Conservation (phyloP, 352 stramenopile species). For the Phytophthora sp. region DNA sequence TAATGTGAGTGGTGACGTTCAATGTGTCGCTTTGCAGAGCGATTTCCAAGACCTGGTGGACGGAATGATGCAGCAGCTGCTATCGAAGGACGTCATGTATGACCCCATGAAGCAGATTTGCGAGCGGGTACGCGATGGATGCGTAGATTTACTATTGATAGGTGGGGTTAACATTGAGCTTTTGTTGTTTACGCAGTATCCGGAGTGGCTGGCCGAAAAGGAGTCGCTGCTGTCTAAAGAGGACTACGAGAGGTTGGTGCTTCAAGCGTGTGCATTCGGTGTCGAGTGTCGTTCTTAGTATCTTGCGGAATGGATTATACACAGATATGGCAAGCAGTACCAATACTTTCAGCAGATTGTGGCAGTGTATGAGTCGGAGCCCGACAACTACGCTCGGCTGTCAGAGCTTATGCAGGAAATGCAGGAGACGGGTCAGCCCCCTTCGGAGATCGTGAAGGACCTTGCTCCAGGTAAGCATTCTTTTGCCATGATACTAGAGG, state of each 20-base stretch:
- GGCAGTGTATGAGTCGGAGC: constrained; percentile 96
- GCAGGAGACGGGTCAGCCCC: constrained; percentile 94
- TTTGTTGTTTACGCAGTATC: constrained; percentile 78
- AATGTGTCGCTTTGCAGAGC: constrained; percentile 43
- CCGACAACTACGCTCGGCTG: constrained; percentile 94
- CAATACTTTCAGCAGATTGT: constrained; percentile 98
- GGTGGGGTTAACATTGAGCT: not conserved
- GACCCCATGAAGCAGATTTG: constrained; percentile 97
- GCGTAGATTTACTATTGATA: not conserved
- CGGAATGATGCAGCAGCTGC: constrained; percentile 98
- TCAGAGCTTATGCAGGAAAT: constrained; percentile 98
- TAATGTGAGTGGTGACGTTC: not conserved
- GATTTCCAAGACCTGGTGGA: constrained; percentile 95
- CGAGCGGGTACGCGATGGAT: constrained; percentile 65
- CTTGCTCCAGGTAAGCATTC: constrained; percentile 88
- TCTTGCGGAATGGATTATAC: not conserved
- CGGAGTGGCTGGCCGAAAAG: constrained; percentile 96
- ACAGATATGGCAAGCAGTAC: constrained; percentile 96
- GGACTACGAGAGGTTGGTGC: constrained; percentile 88
- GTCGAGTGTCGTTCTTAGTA: constrained; percentile 6
- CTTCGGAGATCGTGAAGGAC: constrained; percentile 98
- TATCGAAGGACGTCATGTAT: constrained; percentile 99
- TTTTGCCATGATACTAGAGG: not conserved
- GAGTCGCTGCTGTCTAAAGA: constrained; percentile 86
- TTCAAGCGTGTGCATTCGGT: not conserved